A percentile compares a stretch with the other conserved stretches of the same genome.
Conservation (phyloP, 495 filamentous ascomycete genomes). For the Hyaloscypha hepaticicola region DNA sequence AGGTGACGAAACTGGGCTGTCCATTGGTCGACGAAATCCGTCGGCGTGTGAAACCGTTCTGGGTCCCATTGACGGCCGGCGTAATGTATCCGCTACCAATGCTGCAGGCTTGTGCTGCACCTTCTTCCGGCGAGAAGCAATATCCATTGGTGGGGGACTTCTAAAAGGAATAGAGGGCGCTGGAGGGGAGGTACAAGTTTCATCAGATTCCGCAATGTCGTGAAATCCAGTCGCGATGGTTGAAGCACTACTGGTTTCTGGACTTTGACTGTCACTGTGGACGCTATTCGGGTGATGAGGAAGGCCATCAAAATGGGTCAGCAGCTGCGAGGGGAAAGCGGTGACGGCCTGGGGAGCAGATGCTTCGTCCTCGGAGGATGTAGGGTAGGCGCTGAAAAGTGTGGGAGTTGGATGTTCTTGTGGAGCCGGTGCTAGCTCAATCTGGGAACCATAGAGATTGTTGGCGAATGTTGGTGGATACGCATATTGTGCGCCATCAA, state of each 20-base stretch:
- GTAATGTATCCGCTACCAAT: conserved; percentile 21
- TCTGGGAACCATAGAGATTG: conserved; percentile 17
- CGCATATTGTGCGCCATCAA: conserved; percentile 17
- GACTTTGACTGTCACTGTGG: conserved; percentile 22
- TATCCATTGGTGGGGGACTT: conserved; percentile 30
- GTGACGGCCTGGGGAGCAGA: conserved; percentile 6
- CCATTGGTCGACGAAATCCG: conserved; percentile 25
- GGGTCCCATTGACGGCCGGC: conserved; percentile 27
- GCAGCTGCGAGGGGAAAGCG: conserved; percentile 24
- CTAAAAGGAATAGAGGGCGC: conserved; percentile 28
- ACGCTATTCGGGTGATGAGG: conserved; percentile 3
- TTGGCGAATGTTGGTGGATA: conserved; percentile 19
- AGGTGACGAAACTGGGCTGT: conserved; percentile 31
- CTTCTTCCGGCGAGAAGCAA: conserved; percentile 32
- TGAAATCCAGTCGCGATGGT: conserved; percentile 21
- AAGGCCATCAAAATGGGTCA: conserved; percentile 18
- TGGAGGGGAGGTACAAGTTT: conserved; percentile 23
- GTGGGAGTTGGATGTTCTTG: conserved; percentile 23
- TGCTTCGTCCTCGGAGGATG: conserved; percentile 12
- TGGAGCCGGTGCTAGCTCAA: conserved; percentile 19
- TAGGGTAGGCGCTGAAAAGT: conserved; percentile 17
- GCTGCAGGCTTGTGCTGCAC: conserved; percentile 29
- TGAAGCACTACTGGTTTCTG: conserved; percentile 14
- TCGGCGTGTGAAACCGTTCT: conserved; percentile 32
- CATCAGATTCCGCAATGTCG: conserved; percentile 22